phyloP scores from a whole-genome alignment of 2,329 filamentous ascomycete genomes.

The Hypoxylon sp. region DNA sequence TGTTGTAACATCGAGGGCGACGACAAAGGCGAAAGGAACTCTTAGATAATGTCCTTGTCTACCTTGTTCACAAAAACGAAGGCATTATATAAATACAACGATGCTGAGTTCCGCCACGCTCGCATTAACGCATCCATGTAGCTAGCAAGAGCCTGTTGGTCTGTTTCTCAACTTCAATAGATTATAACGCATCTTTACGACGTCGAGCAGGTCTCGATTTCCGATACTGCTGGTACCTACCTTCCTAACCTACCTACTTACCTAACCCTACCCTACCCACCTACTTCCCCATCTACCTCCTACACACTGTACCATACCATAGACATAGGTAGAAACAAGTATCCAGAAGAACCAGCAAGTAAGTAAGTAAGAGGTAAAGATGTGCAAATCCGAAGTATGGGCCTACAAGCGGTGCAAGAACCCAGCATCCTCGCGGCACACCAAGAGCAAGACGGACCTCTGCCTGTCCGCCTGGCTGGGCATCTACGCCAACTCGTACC shows the following conservation, averaged over 20 bases:
- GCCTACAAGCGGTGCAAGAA: slow-evolving; percentile 17
- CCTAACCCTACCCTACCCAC: too few relatives aligned
- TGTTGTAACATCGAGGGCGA: background rate
- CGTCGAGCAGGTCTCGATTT: slow-evolving; percentile 3
- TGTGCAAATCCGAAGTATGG: slow-evolving; percentile 24
- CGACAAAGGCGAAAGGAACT: background rate
- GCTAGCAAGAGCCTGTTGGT: background rate
- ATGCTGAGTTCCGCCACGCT: too few relatives aligned
- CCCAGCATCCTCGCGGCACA: background rate
- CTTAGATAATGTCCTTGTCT: background rate
- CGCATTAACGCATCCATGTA: too few relatives aligned
- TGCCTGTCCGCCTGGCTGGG: slow-evolving; percentile 43
- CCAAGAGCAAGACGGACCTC: slow-evolving; percentile 13
- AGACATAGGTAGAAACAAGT: background rate
- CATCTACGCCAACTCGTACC: slow-evolving; percentile 21
- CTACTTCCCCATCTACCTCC: too few relatives aligned
- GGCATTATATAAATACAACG: background rate
- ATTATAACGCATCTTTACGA: background rate
- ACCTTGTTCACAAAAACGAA: background rate
- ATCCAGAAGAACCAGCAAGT: background rate
- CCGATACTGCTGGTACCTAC: too few relatives aligned
- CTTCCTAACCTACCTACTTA: too few relatives aligned
- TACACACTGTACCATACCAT: too few relatives aligned
- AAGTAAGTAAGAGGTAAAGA: slow-evolving; percentile 12
- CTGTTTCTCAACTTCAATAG: background rate